Evolutionary conservation across 306 rosid genomes (phyloP).

Genomic region (Lathyrus tuberosus): DNA sequence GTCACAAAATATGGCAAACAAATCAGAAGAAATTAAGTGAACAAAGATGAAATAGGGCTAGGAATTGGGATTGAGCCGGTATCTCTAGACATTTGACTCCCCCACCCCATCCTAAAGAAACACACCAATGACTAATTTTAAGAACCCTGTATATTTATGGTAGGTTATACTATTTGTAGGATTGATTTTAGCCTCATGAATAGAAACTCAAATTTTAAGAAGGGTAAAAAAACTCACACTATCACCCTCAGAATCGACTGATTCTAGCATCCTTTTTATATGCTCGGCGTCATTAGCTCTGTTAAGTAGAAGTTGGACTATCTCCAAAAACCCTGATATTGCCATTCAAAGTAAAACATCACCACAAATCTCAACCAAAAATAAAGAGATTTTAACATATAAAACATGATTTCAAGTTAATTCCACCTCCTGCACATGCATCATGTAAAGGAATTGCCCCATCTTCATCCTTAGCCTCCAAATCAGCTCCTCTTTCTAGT

Average conservation of each 20-base stretch:
- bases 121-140: neutral
- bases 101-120: neutral
- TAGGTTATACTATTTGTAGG: neutral
- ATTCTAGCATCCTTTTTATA: slow-evolving; percentile 74
- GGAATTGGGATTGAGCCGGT: neutral
- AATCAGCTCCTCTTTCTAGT: slow-evolving; percentile 78
- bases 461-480: slow-evolving; percentile 79
- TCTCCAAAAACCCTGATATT: slow-evolving; percentile 65
- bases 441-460: slow-evolving; percentile 93
- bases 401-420: neutral
- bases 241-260: slow-evolving; percentile 91
- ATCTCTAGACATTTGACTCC: neutral
- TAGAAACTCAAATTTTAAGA: slow-evolving; percentile 12
- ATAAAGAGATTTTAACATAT: neutral
- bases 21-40: slow-evolving; percentile 14
- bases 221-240: slow-evolving; percentile 62
- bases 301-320: slow-evolving; percentile 73
- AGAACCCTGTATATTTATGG: neutral
- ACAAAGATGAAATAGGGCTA: neutral
- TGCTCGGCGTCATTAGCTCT: slow-evolving; percentile 52
- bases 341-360: slow-evolving; percentile 6
- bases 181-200: neutral
- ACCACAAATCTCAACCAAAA: neutral
- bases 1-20: slow-evolving; percentile 27
- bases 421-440: slow-evolving; percentile 93